These are phyloP conservation scores for Taphrina deformans DNA, from an alignment of 1,139 yeast genomes.

Conservation along the genomic window DNA sequence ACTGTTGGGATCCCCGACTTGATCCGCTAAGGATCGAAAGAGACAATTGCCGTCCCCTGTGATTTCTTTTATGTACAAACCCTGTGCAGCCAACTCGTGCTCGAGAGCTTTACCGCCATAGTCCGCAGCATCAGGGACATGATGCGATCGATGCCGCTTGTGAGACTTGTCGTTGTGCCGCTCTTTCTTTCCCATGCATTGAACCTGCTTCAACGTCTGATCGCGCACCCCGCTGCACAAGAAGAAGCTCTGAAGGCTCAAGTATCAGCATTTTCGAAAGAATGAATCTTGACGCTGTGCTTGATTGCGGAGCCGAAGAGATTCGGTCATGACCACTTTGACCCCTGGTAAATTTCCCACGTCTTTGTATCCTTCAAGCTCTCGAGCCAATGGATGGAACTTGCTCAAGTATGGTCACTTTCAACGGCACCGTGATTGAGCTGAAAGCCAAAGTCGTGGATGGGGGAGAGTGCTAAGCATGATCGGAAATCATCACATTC, in stretches of 20 bases:
- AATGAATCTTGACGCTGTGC: not conserved
- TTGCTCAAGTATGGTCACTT: too few species aligned
- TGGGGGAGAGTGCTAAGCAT: not conserved
- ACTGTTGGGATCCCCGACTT: slow-evolving; percentile 46
- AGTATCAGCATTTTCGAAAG: too few species aligned
- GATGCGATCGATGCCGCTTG: not conserved
- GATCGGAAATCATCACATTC: not conserved
- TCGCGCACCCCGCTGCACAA: too few species aligned
- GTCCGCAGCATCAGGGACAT: slow-evolving; percentile 18
- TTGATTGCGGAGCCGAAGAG: not conserved
- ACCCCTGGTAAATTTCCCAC: too few species aligned
- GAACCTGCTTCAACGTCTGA: too few species aligned
- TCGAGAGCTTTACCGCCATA: slow-evolving; percentile 3
- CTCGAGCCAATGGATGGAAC: not conserved
- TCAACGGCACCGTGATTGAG: too few species aligned
- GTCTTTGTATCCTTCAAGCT: too few species aligned
- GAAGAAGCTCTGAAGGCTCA: too few species aligned
- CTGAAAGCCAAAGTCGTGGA: not conserved
- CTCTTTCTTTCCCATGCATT: slow-evolving; percentile 8
- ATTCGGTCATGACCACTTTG: not conserved
- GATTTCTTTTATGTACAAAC: slow-evolving; percentile 47
- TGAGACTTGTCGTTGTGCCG: not conserved
- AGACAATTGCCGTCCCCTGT: slow-evolving; percentile 51
- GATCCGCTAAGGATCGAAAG: slow-evolving; percentile 50
- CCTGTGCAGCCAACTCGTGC: slow-evolving; percentile 44